Evolutionary conservation across 805 yeast species (phyloP).

Genomic region (Kurtzmaniella fragi): DNA sequence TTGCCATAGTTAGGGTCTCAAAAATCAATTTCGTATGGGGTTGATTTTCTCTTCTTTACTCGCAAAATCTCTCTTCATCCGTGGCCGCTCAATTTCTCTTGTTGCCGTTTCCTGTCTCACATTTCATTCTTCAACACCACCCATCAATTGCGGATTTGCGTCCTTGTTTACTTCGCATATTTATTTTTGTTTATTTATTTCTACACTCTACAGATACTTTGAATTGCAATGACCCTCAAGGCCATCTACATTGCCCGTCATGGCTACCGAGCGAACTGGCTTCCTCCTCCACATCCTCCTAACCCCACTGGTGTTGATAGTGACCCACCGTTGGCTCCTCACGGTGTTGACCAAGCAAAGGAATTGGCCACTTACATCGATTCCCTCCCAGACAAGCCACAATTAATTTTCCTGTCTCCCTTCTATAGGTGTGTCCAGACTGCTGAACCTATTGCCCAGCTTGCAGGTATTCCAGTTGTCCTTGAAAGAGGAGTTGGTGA

Average conservation of each 20-base stretch:
- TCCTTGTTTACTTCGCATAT: conserved; percentile 18
- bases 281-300: conserved; percentile 63
- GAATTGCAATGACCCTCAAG: conserved; percentile 32
- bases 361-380: conserved; percentile 63
- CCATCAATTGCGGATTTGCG: too few relatives aligned
- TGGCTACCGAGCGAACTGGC: conserved; percentile 89
- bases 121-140: too few relatives aligned
- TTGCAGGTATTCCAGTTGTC: conserved; percentile 51
- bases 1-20: too few relatives aligned
- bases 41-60: too few relatives aligned
- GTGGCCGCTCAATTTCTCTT: too few relatives aligned
- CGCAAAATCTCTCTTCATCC: too few relatives aligned
- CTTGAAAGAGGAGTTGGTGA: conserved; percentile 88
- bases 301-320: conserved; percentile 87
- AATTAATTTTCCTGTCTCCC: conserved; percentile 73
- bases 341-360: conserved; percentile 82
- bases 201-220: conserved; percentile 13
- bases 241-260: conserved; percentile 75
- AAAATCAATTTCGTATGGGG: too few relatives aligned
- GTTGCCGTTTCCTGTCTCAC: conserved; percentile 15
- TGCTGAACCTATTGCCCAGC: conserved; percentile 59
- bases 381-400: conserved; percentile 54
- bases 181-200: too few relatives aligned
- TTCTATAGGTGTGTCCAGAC: conserved; percentile 90
- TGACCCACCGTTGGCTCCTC: conserved; percentile 83